Percentiles rank a stretch among this genome's conserved stretches.
Evolutionary conservation across 148 eudicot species (phyloP).

Genomic region (Camellia granthamiana): DNA sequence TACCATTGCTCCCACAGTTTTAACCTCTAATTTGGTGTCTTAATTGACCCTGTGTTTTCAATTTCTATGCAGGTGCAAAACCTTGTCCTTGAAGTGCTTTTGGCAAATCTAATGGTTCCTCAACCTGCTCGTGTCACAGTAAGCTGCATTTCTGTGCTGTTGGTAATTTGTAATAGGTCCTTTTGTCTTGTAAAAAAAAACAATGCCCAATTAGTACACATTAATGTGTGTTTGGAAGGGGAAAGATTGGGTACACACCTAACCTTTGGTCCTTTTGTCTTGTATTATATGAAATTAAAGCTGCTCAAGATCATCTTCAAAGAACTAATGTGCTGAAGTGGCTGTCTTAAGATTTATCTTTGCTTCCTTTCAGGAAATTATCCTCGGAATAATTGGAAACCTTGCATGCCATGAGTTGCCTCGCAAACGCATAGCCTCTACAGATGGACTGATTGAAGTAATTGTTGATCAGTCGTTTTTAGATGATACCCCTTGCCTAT

Average conservation of each 20-base stretch:
- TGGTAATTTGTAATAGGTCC: not conserved
- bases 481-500: constrained; percentile 77
- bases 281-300: not conserved
- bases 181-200: not conserved
- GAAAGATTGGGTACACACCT: no score
- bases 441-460: constrained; percentile 55
- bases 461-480: constrained; percentile 68
- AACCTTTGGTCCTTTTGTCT: not conserved
- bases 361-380: constrained; percentile 61
- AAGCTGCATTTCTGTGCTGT: constrained; percentile 25
- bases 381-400: constrained; percentile 88
- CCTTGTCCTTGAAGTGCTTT: constrained; percentile 78
- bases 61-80: constrained; percentile 65
- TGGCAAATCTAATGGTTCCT: constrained; percentile 64
- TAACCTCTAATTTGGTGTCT: not conserved
- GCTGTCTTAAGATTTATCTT: constrained; percentile 1
- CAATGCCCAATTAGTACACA: no score
- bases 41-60: constrained; percentile 15
- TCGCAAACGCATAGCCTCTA: constrained; percentile 49
- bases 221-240: no score
- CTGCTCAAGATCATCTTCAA: not conserved
- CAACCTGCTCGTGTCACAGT: constrained; percentile 69
- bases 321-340: constrained; percentile 5
- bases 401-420: constrained; percentile 81
- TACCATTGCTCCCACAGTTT: not conserved